Base-by-base conservation (phyloP, 257 asterid species). In the Fraxinus americana region DNA sequence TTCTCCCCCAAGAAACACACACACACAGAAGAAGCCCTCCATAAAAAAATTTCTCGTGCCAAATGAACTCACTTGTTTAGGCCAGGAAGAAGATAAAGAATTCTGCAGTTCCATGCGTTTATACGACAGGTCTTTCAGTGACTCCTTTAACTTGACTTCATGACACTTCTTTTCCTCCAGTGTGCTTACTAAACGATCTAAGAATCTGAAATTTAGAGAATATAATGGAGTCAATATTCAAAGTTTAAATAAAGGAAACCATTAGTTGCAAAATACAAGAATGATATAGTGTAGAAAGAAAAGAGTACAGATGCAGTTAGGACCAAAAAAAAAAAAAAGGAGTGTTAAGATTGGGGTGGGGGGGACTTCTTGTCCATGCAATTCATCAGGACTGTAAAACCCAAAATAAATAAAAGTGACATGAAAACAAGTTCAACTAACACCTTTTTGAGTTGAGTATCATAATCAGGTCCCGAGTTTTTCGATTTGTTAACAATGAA, bases 371-470 rank as follows among this genome's bases (percentile, higher is more conserved):
- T 59, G 1, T 21, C 32, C 30, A 6, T 61, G 67, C 29, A 0
- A 61, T 21, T 61, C 67, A 23, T 61, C 67, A 7, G 34, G 67
- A 61, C 30, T 10, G 32, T 61, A 61, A 61, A 61, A 61, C 32
- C 67, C 34, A 61, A 61, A 9, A n/a, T 61, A n/a, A n/a, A 8
- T 1, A 61, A 8, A 23, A 11, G 14, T 61, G 34, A 61, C 67
- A 61, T 61, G 67, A 61, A 8, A 61, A 61, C 32, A 61, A n/a
- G 13, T 61, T 61, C 67, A 61, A 43, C 10, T 6, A 70, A 76
- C 84, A 95, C 99, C 99, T 93, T 90, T 79, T 89, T 77, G 98
- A 93, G 90, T 95, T 95, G 75, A 95, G 96, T 86, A 95, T 92
- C 99, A 95, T 87, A 83, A 95, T 90, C 82, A 89, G 83, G 87